Conservation (phyloP, 306 rosid genomes). For the Echinosophora koreensis region DNA sequence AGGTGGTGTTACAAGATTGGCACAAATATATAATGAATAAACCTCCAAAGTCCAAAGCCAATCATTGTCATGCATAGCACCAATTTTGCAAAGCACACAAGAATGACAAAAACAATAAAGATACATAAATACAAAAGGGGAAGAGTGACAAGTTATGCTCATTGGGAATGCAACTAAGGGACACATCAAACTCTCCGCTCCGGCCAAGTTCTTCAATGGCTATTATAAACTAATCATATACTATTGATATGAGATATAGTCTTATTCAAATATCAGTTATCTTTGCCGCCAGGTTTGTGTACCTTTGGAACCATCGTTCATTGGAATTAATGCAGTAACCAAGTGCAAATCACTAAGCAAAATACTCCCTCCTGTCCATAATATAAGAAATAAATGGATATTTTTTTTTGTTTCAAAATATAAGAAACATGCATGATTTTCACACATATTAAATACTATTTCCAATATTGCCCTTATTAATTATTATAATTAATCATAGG, state of each 20-base stretch:
- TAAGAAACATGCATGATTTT: too few species aligned
- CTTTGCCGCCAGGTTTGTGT: constrained; percentile 38
- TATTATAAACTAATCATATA: constrained; percentile 30
- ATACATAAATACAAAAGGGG: constrained; percentile 3
- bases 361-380: too few species aligned
- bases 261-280: constrained; percentile 28
- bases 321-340: background rate
- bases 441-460: too few species aligned
- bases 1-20: constrained; percentile 35
- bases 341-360: background rate
- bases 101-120: constrained; percentile 44
- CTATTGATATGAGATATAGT: background rate
- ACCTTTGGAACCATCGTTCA: constrained; percentile 17
- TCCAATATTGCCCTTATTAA: too few species aligned
- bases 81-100: constrained; percentile 22
- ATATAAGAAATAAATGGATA: too few species aligned
- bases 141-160: background rate
- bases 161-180: background rate
- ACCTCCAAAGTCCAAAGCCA: background rate
- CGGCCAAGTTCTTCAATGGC: constrained; percentile 51
- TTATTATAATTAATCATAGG: too few species aligned
- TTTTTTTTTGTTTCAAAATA: too few species aligned
- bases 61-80: constrained; percentile 28
- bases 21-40: background rate
- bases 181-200: constrained; percentile 40